Conservation (phyloP, 2,329 filamentous ascomycete genomes). For the Chaetomium globosum region DNA sequence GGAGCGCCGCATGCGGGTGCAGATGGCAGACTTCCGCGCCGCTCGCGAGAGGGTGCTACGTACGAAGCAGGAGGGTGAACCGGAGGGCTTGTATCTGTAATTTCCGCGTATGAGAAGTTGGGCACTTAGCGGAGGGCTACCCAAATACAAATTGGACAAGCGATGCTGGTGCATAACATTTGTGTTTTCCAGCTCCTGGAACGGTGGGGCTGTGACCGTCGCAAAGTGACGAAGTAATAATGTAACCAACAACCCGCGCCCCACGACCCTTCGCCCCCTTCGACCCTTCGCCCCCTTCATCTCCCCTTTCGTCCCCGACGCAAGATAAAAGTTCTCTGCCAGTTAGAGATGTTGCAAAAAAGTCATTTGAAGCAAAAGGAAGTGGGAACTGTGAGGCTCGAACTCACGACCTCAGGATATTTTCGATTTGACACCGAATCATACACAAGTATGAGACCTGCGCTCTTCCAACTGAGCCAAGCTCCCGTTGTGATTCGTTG, state of each 20-base stretch:
- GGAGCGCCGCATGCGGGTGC: constrained; percentile 94
- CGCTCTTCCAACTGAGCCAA: constrained; percentile 40
- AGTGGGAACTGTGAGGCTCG: constrained; percentile 38
- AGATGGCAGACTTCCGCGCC: constrained; percentile 96
- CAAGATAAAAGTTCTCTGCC: background rate
- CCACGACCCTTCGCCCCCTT: no score
- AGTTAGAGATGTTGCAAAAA: background rate
- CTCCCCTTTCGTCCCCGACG: no score
- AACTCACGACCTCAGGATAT: constrained; percentile 40
- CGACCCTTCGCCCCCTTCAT: no score
- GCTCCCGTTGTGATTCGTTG: constrained; percentile 27
- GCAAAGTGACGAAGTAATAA: background rate
- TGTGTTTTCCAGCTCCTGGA: background rate
- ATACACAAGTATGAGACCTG: constrained; percentile 38
- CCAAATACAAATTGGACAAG: constrained; percentile 29
- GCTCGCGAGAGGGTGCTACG: constrained; percentile 93
- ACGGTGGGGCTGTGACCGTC: background rate
- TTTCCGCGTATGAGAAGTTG: constrained; percentile 27
- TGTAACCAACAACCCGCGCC: no score
- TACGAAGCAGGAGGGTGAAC: constrained; percentile 98
- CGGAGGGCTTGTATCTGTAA: constrained; percentile 98
- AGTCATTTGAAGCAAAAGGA: background rate
- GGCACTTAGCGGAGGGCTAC: background rate
- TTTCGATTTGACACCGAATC: constrained; percentile 31
- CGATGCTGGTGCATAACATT: background rate